Evolutionary conservation across 805 yeast species (phyloP).

Genomic region (Yarrowia sp.): DNA sequence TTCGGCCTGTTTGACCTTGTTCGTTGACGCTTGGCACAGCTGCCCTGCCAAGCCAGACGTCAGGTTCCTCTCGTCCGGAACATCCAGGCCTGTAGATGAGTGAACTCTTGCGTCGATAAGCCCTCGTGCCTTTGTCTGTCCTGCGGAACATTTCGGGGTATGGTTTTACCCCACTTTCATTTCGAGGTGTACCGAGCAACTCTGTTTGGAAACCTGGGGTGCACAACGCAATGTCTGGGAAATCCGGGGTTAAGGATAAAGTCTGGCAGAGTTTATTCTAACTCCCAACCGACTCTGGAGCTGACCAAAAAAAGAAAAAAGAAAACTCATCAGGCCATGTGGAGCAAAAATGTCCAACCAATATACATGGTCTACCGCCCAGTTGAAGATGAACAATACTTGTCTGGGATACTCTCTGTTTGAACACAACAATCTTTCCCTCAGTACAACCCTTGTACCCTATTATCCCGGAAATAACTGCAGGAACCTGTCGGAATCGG

Average conservation of each 20-base stretch:
- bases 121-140: neutral
- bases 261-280: neutral
- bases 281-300: neutral
- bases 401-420: too few species aligned
- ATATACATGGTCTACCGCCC: too few species aligned
- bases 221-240: neutral
- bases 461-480: too few species aligned
- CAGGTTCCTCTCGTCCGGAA: neutral
- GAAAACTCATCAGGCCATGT: neutral
- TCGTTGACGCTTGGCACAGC: too few species aligned
- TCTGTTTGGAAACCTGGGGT: constrained; percentile 19
- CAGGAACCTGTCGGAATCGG: neutral
- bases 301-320: neutral
- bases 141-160: neutral
- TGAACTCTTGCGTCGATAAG: too few species aligned
- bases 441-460: too few species aligned
- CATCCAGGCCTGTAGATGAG: neutral
- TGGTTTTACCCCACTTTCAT: constrained; percentile 7
- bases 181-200: neutral
- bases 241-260: constrained; percentile 1
- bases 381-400: too few species aligned
- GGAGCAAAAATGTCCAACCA: too few species aligned
- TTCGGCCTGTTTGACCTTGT: neutral
- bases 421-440: too few species aligned
- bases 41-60: neutral